Conservation (phyloP, 2,329 filamentous ascomycete species). For the Penicillium paneum region DNA sequence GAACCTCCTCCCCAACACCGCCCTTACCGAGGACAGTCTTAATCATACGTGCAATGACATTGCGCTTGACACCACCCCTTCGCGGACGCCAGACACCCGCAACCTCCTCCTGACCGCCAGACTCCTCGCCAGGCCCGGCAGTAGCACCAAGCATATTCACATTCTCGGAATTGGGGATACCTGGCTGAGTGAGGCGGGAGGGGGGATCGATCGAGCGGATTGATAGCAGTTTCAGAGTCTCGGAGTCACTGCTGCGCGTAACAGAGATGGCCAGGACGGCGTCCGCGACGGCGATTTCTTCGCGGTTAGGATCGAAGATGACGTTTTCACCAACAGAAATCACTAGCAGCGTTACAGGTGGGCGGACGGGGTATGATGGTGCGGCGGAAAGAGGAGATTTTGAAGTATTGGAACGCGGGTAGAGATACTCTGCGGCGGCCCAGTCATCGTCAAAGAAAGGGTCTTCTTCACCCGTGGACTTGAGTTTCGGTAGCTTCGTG, state of each 20-base stretch:
- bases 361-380: slow-evolving; percentile 49
- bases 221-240: slow-evolving; percentile 60
- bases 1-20: slow-evolving; percentile 80
- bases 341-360: slow-evolving; percentile 86
- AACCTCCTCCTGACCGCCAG: slow-evolving; percentile 55
- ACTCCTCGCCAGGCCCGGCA: slow-evolving; percentile 39
- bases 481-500: slow-evolving; percentile 77
- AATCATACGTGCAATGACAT: slow-evolving; percentile 69
- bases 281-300: slow-evolving; percentile 92
- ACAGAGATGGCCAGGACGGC: slow-evolving; percentile 82
- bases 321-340: slow-evolving; percentile 82
- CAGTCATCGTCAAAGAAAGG: slow-evolving; percentile 98
- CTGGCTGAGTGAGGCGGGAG: slow-evolving; percentile 68
- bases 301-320: slow-evolving; percentile 87
- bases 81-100: slow-evolving; percentile 80
- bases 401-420: slow-evolving; percentile 50
- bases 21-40: slow-evolving; percentile 71
- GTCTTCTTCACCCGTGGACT: slow-evolving; percentile 90
- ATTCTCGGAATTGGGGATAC: slow-evolving; percentile 63
- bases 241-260: slow-evolving; percentile 40
- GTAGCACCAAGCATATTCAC: slow-evolving; percentile 48
- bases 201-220: slow-evolving; percentile 73
- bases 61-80: slow-evolving; percentile 75
- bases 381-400: slow-evolving; percentile 14
- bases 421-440: slow-evolving; percentile 77